Evolutionary conservation across 108 stramenopile species (phyloP).

Genomic region (Nitzschia sp.): DNA sequence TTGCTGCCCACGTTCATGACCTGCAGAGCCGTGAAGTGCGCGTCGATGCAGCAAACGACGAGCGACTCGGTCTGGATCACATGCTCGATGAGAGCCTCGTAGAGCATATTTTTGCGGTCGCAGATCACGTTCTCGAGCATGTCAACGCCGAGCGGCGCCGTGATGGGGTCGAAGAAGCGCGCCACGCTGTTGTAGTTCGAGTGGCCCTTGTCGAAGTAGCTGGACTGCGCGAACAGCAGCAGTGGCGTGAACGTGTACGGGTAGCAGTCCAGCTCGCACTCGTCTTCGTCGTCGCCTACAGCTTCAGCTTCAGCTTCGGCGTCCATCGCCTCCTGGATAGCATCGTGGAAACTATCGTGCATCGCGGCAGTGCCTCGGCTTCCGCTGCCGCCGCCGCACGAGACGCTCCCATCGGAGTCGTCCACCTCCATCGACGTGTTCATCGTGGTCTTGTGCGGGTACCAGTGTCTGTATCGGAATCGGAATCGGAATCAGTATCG

Average conservation of each 20-base stretch:
- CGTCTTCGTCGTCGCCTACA: constrained; percentile 3
- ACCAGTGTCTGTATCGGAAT: too few relatives aligned
- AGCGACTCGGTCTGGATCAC: constrained; percentile 16
- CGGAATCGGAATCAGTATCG: too few relatives aligned
- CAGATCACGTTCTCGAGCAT: constrained; percentile 37
- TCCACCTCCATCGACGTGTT: neutral
- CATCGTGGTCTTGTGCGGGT: too few relatives aligned
- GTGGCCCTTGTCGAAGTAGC: constrained; percentile 40
- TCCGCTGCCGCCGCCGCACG: too few relatives aligned
- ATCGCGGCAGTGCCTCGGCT: neutral
- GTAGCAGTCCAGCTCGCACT: constrained; percentile 22
- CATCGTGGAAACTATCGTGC: constrained; percentile 11
- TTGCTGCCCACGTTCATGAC: constrained; percentile 2
- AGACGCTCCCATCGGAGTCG: neutral
- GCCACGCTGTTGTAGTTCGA: constrained; percentile 41
- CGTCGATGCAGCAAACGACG: constrained; percentile 32
- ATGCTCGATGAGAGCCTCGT: constrained; percentile 26
- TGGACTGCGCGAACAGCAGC: constrained; percentile 19
- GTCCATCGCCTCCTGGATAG: neutral
- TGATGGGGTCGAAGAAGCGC: constrained; percentile 21
- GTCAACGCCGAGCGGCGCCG: constrained; percentile 13
- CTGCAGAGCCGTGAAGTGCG: constrained; percentile 34
- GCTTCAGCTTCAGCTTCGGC: too few relatives aligned
- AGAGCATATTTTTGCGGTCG: constrained; percentile 39
- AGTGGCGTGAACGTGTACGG: constrained; percentile 36